Evolutionary conservation across 2,329 filamentous ascomycete species (phyloP).

Genomic region (Fusarium verticillioides): DNA sequence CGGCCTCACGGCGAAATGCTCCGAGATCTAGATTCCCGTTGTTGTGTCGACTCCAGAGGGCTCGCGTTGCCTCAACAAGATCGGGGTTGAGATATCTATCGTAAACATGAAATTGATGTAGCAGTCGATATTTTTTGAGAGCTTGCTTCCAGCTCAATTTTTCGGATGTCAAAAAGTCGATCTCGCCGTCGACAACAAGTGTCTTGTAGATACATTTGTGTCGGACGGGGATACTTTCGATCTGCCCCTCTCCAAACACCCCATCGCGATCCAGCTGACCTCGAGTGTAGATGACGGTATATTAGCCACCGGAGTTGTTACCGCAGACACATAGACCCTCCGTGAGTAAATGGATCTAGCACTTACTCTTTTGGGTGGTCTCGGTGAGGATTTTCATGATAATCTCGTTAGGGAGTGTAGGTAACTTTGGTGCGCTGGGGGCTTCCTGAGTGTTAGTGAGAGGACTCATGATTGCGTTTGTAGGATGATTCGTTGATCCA

Average conservation of each 20-base stretch:
- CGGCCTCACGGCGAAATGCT: not conserved
- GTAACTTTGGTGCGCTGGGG: not conserved
- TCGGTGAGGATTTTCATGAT: constrained; percentile 9
- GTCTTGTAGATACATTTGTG: constrained; percentile 10
- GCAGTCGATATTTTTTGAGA: not conserved
- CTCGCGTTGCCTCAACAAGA: not conserved
- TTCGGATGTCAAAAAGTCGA: not conserved
- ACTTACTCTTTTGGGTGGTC: not conserved
- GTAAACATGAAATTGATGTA: constrained; percentile 10
- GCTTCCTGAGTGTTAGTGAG: not conserved
- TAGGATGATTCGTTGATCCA: not conserved
- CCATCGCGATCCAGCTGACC: not conserved
- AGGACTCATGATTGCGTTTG: not conserved
- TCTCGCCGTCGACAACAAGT: not conserved
- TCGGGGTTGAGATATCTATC: not conserved
- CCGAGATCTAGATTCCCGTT: not conserved
- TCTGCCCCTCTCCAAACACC: not conserved
- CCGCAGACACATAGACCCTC: constrained; percentile 1
- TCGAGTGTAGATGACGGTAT: constrained; percentile 25
- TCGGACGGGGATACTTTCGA: not conserved
- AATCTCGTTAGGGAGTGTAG: not conserved
- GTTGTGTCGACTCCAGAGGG: not conserved
- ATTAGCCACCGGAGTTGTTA: not conserved
- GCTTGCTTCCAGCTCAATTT: constrained; percentile 2
- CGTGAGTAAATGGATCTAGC: constrained; percentile 2